Evolutionary conservation across 106 monocot genomes (phyloP), one percentile per base, ranked within the genome.

Genomic region (Dendrobium huoshanense): DNA sequence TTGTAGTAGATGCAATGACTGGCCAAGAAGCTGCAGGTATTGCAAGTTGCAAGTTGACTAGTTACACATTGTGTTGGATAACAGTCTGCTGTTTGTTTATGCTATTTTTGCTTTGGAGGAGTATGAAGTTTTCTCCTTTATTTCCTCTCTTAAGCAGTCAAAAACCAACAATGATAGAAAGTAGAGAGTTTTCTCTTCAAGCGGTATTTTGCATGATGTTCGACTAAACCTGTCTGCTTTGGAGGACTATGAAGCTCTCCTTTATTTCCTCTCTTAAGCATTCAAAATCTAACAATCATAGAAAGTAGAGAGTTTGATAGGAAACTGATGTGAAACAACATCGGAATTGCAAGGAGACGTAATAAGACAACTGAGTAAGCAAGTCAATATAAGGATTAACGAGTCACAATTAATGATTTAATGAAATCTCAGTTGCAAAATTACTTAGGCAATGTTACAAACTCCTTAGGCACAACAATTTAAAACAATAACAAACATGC

Each of bases 1-100:
- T 97, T 82, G 97, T 97, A 55, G 97, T 97, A 72, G 97, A 97
- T 92, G 94, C 97, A 81, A 97, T 97, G 97, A 97, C 97, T 72
- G 97, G 97, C 33, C 94, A 97, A 83, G 94, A 97, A 86, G 97
- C 97, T 85, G 97, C 97, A 89, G 97, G 94, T 97, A 85, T 58
- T 25, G 15, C 20, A 58, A 58, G 58, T 58, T 45, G 45, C 45
- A 45, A 45, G 9, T 45, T 58, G 58, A 58, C 4, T 58, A 17
- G 4, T 17, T 3, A 2, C 45, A 9, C 9, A 45, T 58, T 19
- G n/a, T 58, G 58, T 4, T 58, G 9, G 24, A 22, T 65, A 24
- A 65, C 22, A 65, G 64, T 65, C 64, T 25, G n/a, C 15, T 22
- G 4, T 65, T 65, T 9, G 22, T 65, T 65, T 65, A 61, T 65